Evolutionary conservation across 2,329 filamentous ascomycete species (phyloP).

Genomic region (Colletotrichum chlorophyti): DNA sequence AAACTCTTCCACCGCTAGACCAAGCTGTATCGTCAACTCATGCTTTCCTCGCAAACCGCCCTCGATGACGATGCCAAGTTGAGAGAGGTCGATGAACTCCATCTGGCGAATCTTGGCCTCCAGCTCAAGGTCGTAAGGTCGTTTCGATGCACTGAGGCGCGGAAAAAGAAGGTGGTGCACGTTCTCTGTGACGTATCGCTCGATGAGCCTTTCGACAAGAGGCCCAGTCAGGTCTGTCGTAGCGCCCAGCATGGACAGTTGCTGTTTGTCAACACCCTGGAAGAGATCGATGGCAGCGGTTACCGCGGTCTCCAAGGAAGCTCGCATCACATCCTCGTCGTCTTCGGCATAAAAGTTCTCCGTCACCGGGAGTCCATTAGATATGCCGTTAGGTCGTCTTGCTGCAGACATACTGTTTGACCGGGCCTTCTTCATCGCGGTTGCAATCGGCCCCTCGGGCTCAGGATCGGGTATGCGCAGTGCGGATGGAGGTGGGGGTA

Average conservation of each 20-base stretch:
- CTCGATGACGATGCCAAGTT: constrained; percentile 87
- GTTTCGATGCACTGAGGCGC: constrained; percentile 77
- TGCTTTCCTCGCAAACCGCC: constrained; percentile 80
- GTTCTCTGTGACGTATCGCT: constrained; percentile 92
- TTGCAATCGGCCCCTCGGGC: constrained; percentile 62
- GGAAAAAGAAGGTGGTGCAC: constrained; percentile 91
- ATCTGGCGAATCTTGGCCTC: constrained; percentile 92
- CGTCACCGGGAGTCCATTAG: constrained; percentile 54
- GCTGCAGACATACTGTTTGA: constrained; percentile 53
- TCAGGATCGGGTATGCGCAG: constrained; percentile 63
- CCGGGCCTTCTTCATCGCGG: constrained; percentile 61
- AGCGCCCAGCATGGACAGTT: constrained; percentile 87
- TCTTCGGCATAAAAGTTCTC: constrained; percentile 81
- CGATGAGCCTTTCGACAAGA: constrained; percentile 90
- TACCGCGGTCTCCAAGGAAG: constrained; percentile 88
- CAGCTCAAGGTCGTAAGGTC: constrained; percentile 83
- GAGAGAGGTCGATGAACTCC: constrained; percentile 91
- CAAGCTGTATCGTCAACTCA: constrained; percentile 78
- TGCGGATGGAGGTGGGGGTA: constrained; percentile 76
- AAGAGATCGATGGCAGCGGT: constrained; percentile 95
- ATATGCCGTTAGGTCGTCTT: constrained; percentile 36
- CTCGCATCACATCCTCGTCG: constrained; percentile 89
- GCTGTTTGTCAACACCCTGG: constrained; percentile 93
- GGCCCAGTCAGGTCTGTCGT: constrained; percentile 94
- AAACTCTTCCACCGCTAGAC: constrained; percentile 85